A percentile compares a stretch with the other conserved stretches of the same genome.
phyloP scores from a whole-genome alignment of 257 asterid species.

The Nicotiana sylvestris region DNA sequence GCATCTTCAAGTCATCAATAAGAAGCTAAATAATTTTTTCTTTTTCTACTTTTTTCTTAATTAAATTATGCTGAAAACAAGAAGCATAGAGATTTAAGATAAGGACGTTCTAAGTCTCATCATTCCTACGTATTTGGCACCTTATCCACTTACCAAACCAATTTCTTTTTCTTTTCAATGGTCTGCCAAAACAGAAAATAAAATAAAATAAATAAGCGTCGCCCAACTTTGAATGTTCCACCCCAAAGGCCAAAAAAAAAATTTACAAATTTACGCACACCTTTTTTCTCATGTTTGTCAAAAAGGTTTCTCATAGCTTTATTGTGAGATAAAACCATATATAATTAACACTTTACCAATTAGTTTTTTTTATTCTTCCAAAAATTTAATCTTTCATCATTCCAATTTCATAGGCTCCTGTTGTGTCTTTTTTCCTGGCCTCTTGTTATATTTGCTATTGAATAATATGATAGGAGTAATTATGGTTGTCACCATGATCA shows the following conservation, averaged over 20 bases:
- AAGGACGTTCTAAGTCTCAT: slow-evolving; percentile 9
- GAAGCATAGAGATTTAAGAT: neutral
- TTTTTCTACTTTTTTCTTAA: neutral
- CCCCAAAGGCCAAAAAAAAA: neutral
- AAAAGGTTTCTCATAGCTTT: slow-evolving; percentile 18
- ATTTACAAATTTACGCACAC: neutral
- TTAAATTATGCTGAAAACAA: neutral
- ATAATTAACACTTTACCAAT: neutral
- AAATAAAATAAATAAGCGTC: neutral
- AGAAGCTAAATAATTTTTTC: neutral
- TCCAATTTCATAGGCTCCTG: neutral
- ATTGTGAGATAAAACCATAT: neutral
- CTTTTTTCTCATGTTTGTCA: slow-evolving; percentile 14
- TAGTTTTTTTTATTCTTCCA: neutral
- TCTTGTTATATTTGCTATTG: neutral
- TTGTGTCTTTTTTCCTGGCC: no score
- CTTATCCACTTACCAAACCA: slow-evolving; percentile 18
- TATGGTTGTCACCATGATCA: neutral
- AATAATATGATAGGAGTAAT: neutral
- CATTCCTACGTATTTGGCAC: slow-evolving; percentile 16
- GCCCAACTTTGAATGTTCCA: slow-evolving; percentile 14
- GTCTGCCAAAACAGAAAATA: neutral
- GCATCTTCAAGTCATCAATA: neutral
- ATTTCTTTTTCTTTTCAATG: neutral
- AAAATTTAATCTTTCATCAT: neutral